phyloP scores from a whole-genome alignment of 2,329 filamentous ascomycete species.

The Lasiodiplodia sp. region DNA sequence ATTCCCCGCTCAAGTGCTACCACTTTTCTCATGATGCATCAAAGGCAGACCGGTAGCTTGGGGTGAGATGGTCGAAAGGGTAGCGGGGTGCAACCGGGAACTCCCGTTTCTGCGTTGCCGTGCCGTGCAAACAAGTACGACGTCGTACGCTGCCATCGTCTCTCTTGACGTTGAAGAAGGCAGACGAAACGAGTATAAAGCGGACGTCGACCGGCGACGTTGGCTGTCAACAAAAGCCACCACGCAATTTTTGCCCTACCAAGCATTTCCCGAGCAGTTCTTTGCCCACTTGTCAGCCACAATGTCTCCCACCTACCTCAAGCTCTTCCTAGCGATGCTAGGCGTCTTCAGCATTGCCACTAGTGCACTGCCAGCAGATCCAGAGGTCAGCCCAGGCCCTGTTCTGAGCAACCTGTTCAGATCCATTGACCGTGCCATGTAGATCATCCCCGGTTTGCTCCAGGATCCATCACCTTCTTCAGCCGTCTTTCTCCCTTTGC shows the following conservation, averaged over 20 bases:
- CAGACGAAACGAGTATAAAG: not conserved
- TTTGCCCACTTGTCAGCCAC: not conserved
- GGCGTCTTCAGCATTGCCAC: not conserved
- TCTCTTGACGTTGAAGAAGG: not conserved
- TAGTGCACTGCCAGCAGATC: not conserved
- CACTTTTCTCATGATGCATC: not conserved
- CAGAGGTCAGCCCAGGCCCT: not conserved
- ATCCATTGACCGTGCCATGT: too few relatives aligned
- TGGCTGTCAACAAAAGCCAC: not conserved
- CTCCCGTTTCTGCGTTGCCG: not conserved
- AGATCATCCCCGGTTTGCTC: not conserved
- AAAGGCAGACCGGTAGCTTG: not conserved
- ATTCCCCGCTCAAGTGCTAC: too few relatives aligned
- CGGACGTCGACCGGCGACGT: not conserved
- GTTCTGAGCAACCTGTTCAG: not conserved
- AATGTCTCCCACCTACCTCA: conserved; percentile 8
- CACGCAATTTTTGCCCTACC: not conserved
- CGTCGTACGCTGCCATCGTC: not conserved
- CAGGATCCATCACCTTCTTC: not conserved
- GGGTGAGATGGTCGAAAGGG: not conserved
- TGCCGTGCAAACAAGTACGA: not conserved
- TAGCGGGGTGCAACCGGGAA: not conserved
- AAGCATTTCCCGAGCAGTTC: not conserved
- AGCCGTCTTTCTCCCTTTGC: not conserved
- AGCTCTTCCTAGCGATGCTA: not conserved